phyloP scores from a whole-genome alignment of 192 early-diverging fungal species.

The Backusella psychrophila region DNA sequence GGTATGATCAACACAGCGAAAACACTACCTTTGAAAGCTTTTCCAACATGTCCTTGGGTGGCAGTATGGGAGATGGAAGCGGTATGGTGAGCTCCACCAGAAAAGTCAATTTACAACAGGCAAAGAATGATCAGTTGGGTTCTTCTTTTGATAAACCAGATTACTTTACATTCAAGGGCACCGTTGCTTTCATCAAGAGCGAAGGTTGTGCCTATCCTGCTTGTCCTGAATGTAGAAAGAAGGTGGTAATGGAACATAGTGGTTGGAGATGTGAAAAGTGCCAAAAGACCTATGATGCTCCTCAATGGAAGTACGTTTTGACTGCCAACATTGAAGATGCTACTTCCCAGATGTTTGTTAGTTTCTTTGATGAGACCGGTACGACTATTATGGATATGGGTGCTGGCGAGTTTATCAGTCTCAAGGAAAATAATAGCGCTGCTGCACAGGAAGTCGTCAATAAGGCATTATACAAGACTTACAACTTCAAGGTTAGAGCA shows the following conservation, averaged over 20 bases:
- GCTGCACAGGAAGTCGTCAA: constrained; percentile 44
- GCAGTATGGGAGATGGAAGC: not conserved
- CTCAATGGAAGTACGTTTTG: constrained; percentile 79
- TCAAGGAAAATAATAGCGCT: constrained; percentile 42
- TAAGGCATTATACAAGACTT: constrained; percentile 65
- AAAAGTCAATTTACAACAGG: constrained; percentile 8
- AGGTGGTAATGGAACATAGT: constrained; percentile 66
- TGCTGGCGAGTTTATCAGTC: constrained; percentile 66
- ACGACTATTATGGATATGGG: constrained; percentile 59
- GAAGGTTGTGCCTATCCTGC: constrained; percentile 80
- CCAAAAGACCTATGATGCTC: constrained; percentile 61
- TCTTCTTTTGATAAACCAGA: constrained; percentile 46
- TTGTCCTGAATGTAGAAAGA: constrained; percentile 91
- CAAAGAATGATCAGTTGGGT: not conserved
- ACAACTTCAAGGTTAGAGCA: constrained; percentile 72
- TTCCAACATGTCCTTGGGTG: constrained; percentile 37
- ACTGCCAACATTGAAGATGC: constrained; percentile 69
- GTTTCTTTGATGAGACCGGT: constrained; percentile 85
- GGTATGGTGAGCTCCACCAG: not conserved
- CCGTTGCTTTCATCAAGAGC: constrained; percentile 71
- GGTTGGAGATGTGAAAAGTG: constrained; percentile 95
- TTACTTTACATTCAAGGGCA: constrained; percentile 71
- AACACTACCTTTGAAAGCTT: constrained; percentile 7
- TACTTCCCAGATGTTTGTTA: constrained; percentile 78
- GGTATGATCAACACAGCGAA: constrained; percentile 47